Conservation (phyloP, 495 filamentous ascomycete species). For the Aspergillus saccharolyticus region DNA sequence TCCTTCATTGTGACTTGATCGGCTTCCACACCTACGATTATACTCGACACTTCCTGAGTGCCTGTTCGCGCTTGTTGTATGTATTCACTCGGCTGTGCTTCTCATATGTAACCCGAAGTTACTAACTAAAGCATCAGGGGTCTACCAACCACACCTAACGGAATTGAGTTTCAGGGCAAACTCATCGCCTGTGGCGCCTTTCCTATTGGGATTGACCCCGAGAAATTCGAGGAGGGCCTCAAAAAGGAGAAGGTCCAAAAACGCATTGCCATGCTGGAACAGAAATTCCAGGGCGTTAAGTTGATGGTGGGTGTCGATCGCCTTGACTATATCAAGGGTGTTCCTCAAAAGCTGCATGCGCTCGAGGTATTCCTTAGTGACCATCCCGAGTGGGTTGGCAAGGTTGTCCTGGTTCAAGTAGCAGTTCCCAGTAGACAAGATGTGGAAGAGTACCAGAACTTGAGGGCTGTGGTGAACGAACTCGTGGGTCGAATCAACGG, state of each 20-base stretch:
- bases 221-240: slow-evolving; percentile 86
- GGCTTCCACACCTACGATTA: slow-evolving; percentile 98
- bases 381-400: slow-evolving; percentile 95
- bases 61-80: slow-evolving; percentile 83
- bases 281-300: slow-evolving; percentile 93
- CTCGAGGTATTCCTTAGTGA: slow-evolving; percentile 94
- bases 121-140: slow-evolving; percentile 42
- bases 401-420: slow-evolving; percentile 95
- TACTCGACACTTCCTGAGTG: slow-evolving; percentile 88
- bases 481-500: slow-evolving; percentile 93
- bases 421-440: slow-evolving; percentile 91
- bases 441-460: slow-evolving; percentile 96
- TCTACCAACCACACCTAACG: slow-evolving; percentile 77
- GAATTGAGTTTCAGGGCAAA: slow-evolving; percentile 79
- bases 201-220: slow-evolving; percentile 94
- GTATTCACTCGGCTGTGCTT: slow-evolving; percentile 23
- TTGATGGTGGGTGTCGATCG: slow-evolving; percentile 95
- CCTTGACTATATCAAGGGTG: slow-evolving; percentile 96
- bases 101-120: neutral
- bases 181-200: slow-evolving; percentile 86
- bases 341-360: slow-evolving; percentile 93
- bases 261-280: slow-evolving; percentile 76
- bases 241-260: slow-evolving; percentile 80
- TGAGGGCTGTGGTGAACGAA: slow-evolving; percentile 90
- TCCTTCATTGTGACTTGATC: slow-evolving; percentile 87